Conservation (phyloP, 2,329 filamentous ascomycete species). For the Aureobasidium lini region DNA sequence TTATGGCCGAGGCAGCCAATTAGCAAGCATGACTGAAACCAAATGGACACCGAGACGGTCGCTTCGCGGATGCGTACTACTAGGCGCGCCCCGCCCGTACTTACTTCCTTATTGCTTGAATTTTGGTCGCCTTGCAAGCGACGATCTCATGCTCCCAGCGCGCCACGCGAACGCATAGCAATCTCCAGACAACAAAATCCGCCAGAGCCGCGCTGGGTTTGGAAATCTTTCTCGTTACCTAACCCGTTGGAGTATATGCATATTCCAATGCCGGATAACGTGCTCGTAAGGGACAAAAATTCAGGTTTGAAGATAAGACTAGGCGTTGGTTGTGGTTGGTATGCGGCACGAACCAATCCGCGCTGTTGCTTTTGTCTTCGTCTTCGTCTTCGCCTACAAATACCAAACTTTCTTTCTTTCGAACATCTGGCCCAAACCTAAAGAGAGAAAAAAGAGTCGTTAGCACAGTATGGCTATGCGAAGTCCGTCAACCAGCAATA, state of each 20-base stretch:
- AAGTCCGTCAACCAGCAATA: not conserved
- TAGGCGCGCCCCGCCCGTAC: not conserved
- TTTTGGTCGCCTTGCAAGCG: not conserved
- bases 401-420: not conserved
- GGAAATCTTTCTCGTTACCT: not conserved
- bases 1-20: not conserved
- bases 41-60: not conserved
- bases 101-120: conserved; percentile 1
- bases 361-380: not conserved
- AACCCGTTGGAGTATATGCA: not conserved
- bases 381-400: not conserved
- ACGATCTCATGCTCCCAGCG: not conserved
- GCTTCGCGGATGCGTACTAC: not conserved
- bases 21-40: too few relatives aligned
- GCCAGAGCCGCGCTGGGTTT: not conserved
- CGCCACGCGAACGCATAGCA: not conserved
- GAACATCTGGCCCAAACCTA: not conserved
- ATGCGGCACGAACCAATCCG: not conserved
- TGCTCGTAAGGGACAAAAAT: not conserved
- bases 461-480: too few relatives aligned
- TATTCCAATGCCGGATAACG: not conserved
- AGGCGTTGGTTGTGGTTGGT: not conserved
- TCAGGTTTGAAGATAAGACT: not conserved
- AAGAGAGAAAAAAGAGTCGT: too few relatives aligned
- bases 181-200: not conserved